phyloP scores from a whole-genome alignment of 106 monocot genomes.

The Alisma plantagoaquatica region DNA sequence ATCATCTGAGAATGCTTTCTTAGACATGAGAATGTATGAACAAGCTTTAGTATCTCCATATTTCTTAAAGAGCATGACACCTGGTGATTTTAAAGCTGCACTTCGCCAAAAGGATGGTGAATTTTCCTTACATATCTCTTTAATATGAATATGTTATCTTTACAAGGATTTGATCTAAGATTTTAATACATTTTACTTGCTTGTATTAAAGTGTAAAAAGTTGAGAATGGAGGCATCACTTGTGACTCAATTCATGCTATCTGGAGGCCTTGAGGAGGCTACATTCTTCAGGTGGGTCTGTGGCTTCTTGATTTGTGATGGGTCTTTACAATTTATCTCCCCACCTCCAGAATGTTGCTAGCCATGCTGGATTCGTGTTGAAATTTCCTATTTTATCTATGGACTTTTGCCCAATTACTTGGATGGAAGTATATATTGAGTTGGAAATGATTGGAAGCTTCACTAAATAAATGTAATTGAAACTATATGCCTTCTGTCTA shows the following conservation, averaged over 20 bases:
- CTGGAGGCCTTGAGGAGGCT: constrained; percentile 82
- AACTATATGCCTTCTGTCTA: no score
- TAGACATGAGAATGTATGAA: constrained; percentile 51
- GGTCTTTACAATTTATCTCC: no score
- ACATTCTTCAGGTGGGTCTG: constrained; percentile 85
- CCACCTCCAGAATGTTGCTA: no score
- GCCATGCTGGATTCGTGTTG: no score
- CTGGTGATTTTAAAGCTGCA: constrained; percentile 79
- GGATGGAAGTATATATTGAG: no score
- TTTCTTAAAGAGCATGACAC: constrained; percentile 92
- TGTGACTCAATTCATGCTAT: constrained; percentile 70
- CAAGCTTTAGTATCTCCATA: constrained; percentile 57
- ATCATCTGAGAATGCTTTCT: constrained; percentile 32
- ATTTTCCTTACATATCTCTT: constrained; percentile 72
- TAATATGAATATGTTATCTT: neutral
- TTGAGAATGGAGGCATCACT: constrained; percentile 51
- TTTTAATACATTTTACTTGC: neutral
- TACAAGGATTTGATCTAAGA: neutral
- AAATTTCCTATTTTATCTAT: no score
- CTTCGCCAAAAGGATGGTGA: constrained; percentile 97
- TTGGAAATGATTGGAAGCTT: no score
- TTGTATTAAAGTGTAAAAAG: constrained; percentile 66
- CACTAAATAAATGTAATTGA: no score
- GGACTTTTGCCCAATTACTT: no score
- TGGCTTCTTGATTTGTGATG: no score